Percentiles rank a stretch among this genome's conserved stretches.
Conservation (phyloP, 495 filamentous ascomycete genomes). For the Hypoxylon crocopeplum region DNA sequence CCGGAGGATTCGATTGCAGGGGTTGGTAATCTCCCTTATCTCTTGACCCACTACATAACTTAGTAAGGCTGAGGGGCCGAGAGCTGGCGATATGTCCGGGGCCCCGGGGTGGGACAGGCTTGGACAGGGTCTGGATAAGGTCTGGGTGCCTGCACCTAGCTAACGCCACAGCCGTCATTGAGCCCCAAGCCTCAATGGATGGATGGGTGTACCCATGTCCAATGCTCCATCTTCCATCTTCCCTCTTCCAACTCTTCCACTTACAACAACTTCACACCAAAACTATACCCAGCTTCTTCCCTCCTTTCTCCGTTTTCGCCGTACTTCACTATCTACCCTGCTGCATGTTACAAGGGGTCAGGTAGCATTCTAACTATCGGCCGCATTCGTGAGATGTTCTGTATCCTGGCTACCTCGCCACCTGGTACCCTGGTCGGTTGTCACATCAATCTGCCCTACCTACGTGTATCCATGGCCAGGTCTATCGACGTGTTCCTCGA, state of each 20-base stretch:
- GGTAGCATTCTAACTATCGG: slow-evolving; percentile 9
- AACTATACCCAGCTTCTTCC: slow-evolving; percentile 1
- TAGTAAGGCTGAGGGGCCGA: slow-evolving; percentile 3
- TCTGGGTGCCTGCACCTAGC: slow-evolving; percentile 1
- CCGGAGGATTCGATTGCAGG: slow-evolving; percentile 16
- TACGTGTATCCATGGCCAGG: not conserved
- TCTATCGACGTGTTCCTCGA: slow-evolving; percentile 24
- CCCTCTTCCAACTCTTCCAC: not conserved
- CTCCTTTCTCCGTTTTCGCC: slow-evolving; percentile 19
- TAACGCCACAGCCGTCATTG: slow-evolving; percentile 22
- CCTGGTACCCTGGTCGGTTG: slow-evolving; percentile 21
- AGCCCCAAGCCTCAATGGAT: slow-evolving; percentile 9
- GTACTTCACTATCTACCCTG: not conserved
- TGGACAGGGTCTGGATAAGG: not conserved
- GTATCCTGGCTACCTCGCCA: slow-evolving; percentile 28
- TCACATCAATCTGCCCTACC: slow-evolving; percentile 17
- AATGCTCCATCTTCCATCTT: not conserved
- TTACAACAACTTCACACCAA: slow-evolving; percentile 20
- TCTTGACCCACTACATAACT: not conserved
- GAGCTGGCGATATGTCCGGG: slow-evolving; percentile 4
- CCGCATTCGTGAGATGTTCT: slow-evolving; percentile 19
- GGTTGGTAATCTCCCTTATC: too few relatives aligned
- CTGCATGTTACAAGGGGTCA: slow-evolving; percentile 11
- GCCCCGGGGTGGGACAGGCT: not conserved
- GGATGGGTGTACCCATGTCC: not conserved